Base-by-base conservation (phyloP, 192 early-diverging fungal genomes). In the Geranomyces michiganensis region DNA sequence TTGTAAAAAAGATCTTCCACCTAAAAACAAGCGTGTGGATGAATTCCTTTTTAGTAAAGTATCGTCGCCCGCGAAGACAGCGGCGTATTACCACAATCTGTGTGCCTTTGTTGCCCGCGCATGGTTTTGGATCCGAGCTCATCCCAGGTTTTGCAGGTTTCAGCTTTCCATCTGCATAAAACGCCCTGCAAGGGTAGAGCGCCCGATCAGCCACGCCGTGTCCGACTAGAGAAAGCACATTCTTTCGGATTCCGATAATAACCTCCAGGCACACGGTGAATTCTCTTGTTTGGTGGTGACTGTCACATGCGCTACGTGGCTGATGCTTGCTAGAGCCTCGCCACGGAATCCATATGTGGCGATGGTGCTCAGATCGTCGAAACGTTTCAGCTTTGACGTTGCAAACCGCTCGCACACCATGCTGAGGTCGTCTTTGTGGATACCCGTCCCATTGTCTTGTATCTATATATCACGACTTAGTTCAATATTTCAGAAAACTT, bases 1-100 rank as follows among this genome's bases (percentile, higher is more conserved):
- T 97, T 99, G 79, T 92, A 98, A 75, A 99, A 99, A 62, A 99
- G 72, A 70, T 98, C 95, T 75, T 99, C 96, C 15, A 89, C 90
- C 90, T 93, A 24, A 41, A 10, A 10, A 24, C 14, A 55, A 36
- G 15, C 15, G n/a, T 27, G 56, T 33, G 19, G 43, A 36, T 56
- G 31, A 60, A 33, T 47, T 77, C 15, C n/a, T 32, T 44, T 43
- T 19, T 48, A 76, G 7, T 47, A 43, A 26, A 47, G 51, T 14
- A 24, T n/a, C 43, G 24, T 22, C 30, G 19, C 9, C 30, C 76
- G n/a, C n/a, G n/a, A n/a, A n/a, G n/a, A n/a, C n/a, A n/a, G n/a
- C n/a, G n/a, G n/a, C n/a, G n/a, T n/a, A n/a, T 33, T 79, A 91
- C 95, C 45, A 90, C 90, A 33, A 99, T 95, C 55, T 91, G 91